Percentiles rank a stretch among this genome's conserved stretches.
Conservation (phyloP, 352 stramenopile species). For the Globisporangium middletonii region DNA sequence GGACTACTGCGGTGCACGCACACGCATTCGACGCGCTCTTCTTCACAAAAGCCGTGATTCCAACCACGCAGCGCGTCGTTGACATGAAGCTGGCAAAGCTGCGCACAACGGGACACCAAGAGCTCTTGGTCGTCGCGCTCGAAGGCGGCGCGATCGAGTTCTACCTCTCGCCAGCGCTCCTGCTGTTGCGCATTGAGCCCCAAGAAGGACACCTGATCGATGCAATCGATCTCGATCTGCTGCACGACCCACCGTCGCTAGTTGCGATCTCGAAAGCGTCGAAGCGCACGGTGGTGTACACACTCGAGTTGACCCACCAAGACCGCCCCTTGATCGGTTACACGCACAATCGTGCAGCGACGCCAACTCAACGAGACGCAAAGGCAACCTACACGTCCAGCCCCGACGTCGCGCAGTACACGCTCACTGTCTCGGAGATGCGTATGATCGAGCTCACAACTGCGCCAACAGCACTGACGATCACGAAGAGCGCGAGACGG, state of each 20-base stretch:
- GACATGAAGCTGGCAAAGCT: constrained; percentile 45
- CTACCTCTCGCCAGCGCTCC: constrained; percentile 15
- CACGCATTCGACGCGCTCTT: constrained; percentile 37
- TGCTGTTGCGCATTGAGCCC: constrained; percentile 18
- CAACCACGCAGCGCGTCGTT: constrained; percentile 12
- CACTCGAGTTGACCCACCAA: constrained; percentile 16
- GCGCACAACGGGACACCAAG: constrained; percentile 10
- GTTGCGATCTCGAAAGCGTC: constrained; percentile 14
- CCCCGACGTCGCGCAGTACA: not conserved
- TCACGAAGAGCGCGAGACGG: constrained; percentile 15
- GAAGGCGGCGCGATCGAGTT: constrained; percentile 23
- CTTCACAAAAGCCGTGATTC: constrained; percentile 21
- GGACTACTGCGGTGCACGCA: not conserved
- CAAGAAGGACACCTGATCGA: constrained; percentile 6
- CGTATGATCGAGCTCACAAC: constrained; percentile 6
- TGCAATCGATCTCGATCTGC: constrained; percentile 14
- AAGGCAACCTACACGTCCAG: not conserved
- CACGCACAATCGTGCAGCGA: constrained; percentile 3
- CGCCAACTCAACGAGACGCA: not conserved
- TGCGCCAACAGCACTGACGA: constrained; percentile 8
- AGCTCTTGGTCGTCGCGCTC: constrained; percentile 34
- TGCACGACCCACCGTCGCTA: constrained; percentile 15
- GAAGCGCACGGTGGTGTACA: constrained; percentile 14
- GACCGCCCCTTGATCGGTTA: constrained; percentile 6
- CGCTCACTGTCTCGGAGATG: constrained; percentile 1